Evolutionary conservation across 1,139 yeast species (phyloP).

Genomic region (Arxiozyma slooffiae): DNA sequence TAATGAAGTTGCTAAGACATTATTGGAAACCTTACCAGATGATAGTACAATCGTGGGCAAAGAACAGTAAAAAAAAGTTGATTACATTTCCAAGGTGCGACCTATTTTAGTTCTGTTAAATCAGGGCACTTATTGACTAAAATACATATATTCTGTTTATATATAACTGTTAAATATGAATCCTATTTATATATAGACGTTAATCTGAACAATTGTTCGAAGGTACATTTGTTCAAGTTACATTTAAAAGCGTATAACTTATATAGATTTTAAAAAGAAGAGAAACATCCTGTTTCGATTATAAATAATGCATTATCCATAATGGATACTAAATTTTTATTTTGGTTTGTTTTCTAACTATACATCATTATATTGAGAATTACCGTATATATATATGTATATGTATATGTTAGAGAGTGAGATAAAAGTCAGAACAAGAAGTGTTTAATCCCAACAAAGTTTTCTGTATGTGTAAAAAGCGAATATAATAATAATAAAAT

Average conservation of each 20-base stretch:
- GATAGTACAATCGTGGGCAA: slow-evolving; percentile 4
- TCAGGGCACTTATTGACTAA: neutral
- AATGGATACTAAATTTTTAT: neutral
- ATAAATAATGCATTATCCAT: no score
- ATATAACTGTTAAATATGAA: no score
- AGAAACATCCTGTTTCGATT: no score
- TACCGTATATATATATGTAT: neutral
- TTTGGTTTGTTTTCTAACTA: slow-evolving; percentile 1
- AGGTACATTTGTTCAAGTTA: neutral
- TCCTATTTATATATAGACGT: neutral
- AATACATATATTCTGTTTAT: no score
- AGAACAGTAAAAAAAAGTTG: neutral
- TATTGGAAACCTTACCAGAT: slow-evolving; percentile 18
- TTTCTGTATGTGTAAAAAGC: neutral
- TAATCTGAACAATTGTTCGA: neutral
- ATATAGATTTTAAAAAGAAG: no score
- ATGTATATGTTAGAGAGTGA: neutral
- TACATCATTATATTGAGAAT: slow-evolving; percentile 1
- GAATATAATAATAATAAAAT: neutral
- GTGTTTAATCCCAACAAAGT: neutral
- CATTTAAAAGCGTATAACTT: no score
- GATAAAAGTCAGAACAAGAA: neutral
- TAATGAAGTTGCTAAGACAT: slow-evolving; percentile 33
- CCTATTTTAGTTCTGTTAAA: neutral
- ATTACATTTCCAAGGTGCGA: no score